Evolutionary conservation across 2,329 filamentous ascomycete species (phyloP).

Genomic region (Sclerotinia subarctica): DNA sequence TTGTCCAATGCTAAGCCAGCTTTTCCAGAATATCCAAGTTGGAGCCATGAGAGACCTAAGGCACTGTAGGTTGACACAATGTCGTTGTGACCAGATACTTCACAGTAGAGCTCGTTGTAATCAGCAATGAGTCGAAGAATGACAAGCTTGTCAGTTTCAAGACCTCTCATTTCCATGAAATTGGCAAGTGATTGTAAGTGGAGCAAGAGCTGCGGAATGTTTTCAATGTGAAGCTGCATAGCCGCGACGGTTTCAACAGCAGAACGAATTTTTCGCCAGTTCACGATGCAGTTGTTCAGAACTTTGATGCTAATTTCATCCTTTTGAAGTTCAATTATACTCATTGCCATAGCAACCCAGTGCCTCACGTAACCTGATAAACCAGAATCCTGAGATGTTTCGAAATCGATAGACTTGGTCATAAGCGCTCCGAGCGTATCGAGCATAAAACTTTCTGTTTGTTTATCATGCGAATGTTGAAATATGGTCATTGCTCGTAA

Average conservation of each 20-base stretch:
- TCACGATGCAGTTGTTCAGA: conserved; percentile 28
- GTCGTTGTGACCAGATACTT: conserved; percentile 42
- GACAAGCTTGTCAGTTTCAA: conserved; percentile 48
- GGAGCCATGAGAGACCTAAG: conserved; percentile 54
- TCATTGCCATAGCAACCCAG: conserved; percentile 31
- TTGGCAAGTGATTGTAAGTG: conserved; percentile 54
- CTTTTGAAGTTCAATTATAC: conserved; percentile 33
- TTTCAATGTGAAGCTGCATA: conserved; percentile 47
- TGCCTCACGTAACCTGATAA: conserved; percentile 31
- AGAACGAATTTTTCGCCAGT: conserved; percentile 42
- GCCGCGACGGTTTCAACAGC: conserved; percentile 44
- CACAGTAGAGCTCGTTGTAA: conserved; percentile 46
- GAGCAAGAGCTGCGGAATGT: conserved; percentile 47
- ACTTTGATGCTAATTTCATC: conserved; percentile 30
- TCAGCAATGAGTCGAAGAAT: conserved; percentile 49
- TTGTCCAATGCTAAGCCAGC: conserved; percentile 56
- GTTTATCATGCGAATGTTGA: conserved; percentile 21
- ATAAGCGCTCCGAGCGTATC: conserved; percentile 23
- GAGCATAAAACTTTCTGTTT: conserved; percentile 22
- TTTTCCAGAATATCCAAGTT: conserved; percentile 58
- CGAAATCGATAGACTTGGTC: conserved; percentile 20
- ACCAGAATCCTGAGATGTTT: conserved; percentile 31
- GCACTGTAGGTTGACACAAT: conserved; percentile 41
- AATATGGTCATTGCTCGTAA: conserved; percentile 33
- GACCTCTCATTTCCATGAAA: conserved; percentile 55